Base-by-base conservation (phyloP, 192 early-diverging fungal species). In the Borealophlyctis nickersoniae region DNA sequence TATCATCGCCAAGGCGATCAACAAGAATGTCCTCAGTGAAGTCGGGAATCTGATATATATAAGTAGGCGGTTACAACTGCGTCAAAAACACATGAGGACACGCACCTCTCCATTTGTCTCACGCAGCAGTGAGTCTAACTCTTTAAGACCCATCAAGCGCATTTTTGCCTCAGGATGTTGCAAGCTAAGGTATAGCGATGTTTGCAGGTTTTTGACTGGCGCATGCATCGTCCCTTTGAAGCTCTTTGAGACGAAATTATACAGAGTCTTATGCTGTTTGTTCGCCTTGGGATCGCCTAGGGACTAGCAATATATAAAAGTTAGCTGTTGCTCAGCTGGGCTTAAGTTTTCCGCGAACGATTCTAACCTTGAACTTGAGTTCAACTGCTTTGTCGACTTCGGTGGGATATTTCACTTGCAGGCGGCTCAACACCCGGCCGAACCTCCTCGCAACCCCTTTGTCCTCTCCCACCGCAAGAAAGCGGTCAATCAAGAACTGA, bases 141-240 rank as follows among this genome's bases (percentile, higher is more conserved):
- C 87, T 60, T 86, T 81, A 19, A 91, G 67, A 16, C 87, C 91
- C 3, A 89, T 60, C 28, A 90, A 70, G 7, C 94, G 83, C 24
- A 92, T 81, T 13, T 81, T 77, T 0, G 81, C 57, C 22, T 93
- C 84, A 0, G 82, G 76, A 56, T 91, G 88, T 56, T 89, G 83
- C 52, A 96, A 75, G 76, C 88, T 87, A 53, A 94, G 80, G 62
- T 81, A 94, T 24, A 96, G 71, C 2, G 91, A 92, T 0, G 91
- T 92, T 51, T 84, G 83, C 3, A 83, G 79, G 45, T 87, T 86
- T 58, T 82, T 75, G 13, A 94, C 67, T 1, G 87, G 63, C 59
- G 87, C 78, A 58, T 83, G 80, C 4, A 77, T 72, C 19, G 84
- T 84, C 45, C 86, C 87, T 27, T 78, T 65, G 63, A 88, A 86